Evolutionary conservation across 257 asterid species (phyloP), one percentile per base, ranked within the genome.

Genomic region (Plantago elongata): DNA sequence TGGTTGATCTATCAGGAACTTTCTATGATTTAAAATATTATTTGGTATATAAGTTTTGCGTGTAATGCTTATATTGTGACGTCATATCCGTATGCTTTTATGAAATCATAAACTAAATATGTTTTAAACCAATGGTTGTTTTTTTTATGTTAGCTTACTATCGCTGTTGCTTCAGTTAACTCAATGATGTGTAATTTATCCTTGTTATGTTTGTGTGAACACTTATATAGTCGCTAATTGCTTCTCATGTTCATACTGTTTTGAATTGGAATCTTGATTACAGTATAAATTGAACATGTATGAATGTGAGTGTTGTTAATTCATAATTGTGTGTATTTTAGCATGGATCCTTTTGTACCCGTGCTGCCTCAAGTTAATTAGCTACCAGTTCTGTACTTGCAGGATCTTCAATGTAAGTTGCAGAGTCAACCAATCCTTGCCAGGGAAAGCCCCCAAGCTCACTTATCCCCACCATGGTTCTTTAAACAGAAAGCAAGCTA

Each of bases 371-470:
- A 37, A 34, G 51, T 56, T 9, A 63, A 3, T 54, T 11, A 22
- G 11, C 15, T 12, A 30, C 27, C 51, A 8, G 14, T 15, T 34
- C 5, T 15, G 38, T 30, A 14, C 38, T 45, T 13, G 44, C 58
- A 75, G 82, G 76, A 58, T 63, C 7, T 22, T 55, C 60, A 34
- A 22, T 52, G 59, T 57, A 34, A 67, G 60, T 72, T 69, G 67
- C 64, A 70, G 49, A 64, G 54, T 61, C 55, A 34, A 57, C 62
- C 68, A 18, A 47, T 60, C 71, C 22, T 63, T 71, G n/a, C 52
- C 67, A 30, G 22, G 42, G 66, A 71, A 66, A 59, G 63, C 72
- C 55, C 42, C 60, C 66, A 60, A 68, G 50, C 58, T 64, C 37
- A 45, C 50, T 60, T 37, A 40, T 45, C 75, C 66, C 15, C 34